These are phyloP conservation scores for Claviceps paspali DNA, from an alignment of 2,329 filamentous ascomycete species.

Conservation along the genomic window DNA sequence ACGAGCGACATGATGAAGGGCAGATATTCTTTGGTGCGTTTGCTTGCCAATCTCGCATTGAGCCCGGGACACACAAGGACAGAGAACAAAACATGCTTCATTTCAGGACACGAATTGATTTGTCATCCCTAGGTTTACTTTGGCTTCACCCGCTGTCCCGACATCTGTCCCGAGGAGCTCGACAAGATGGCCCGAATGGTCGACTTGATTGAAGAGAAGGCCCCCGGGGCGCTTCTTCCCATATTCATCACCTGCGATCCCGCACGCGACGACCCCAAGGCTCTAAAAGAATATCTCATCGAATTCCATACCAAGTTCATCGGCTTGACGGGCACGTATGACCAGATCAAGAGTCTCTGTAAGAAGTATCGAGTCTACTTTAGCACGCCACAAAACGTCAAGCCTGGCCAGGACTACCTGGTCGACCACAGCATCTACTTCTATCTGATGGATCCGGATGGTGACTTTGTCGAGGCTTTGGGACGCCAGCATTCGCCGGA, in stretches of 20 bases:
- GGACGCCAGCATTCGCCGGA: conserved; percentile 88
- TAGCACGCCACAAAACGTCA: conserved; percentile 74
- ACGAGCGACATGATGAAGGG: conserved; percentile 73
- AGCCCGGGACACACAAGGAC: too few species aligned
- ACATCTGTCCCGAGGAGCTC: conserved; percentile 97
- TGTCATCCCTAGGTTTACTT: conserved; percentile 62
- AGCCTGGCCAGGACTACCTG: conserved; percentile 88
- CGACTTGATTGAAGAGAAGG: conserved; percentile 47
- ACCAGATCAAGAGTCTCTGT: conserved; percentile 86
- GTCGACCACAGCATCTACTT: conserved; percentile 99
- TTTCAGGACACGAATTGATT: not conserved
- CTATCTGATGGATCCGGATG: conserved; percentile 96
- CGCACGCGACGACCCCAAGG: conserved; percentile 71
- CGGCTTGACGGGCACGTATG: conserved; percentile 84
- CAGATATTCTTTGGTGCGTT: conserved; percentile 60
- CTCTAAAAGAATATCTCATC: conserved; percentile 69
- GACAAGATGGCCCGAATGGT: conserved; percentile 99
- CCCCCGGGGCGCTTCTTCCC: conserved; percentile 45
- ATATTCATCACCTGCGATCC: conserved; percentile 96
- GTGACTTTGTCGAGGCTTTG: conserved; percentile 94
- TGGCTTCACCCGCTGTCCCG: conserved; percentile 93
- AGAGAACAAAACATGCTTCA: too few species aligned
- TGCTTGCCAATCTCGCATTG: not conserved
- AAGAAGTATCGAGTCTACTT: conserved; percentile 97
- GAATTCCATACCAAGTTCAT: conserved; percentile 84